Evolutionary conservation across 2,329 filamentous ascomycete genomes (phyloP).

Genomic region (Sporothrix euskadiensis): DNA sequence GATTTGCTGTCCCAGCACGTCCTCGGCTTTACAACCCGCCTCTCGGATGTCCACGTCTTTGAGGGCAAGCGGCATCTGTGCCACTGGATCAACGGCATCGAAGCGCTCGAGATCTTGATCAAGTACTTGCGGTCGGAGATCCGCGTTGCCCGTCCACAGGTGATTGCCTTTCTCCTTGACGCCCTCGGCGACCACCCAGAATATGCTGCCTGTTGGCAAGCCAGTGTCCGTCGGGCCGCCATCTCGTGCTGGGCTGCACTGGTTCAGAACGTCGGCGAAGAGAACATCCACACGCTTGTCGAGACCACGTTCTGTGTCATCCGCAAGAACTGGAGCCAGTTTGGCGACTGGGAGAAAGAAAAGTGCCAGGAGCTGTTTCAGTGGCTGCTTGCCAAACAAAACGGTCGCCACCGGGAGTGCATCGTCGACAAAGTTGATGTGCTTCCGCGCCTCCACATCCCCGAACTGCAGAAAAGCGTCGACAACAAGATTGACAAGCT

Average conservation of each 20-base stretch:
- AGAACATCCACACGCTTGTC: conserved; percentile 69
- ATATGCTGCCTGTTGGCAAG: conserved; percentile 30
- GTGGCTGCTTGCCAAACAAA: conserved; percentile 52
- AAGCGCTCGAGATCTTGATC: conserved; percentile 86
- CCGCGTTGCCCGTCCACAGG: conserved; percentile 80
- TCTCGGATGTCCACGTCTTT: conserved; percentile 62
- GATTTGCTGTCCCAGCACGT: conserved; percentile 81
- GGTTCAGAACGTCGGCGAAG: conserved; percentile 70
- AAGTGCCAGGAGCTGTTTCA: conserved; percentile 64
- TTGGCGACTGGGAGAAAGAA: conserved; percentile 62
- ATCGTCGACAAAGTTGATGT: conserved; percentile 69
- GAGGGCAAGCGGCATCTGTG: conserved; percentile 31
- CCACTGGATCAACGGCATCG: conserved; percentile 49
- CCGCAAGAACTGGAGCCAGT: conserved; percentile 71
- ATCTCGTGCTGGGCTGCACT: conserved; percentile 84
- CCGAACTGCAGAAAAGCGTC: conserved; percentile 63
- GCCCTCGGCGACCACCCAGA: conserved; percentile 68
- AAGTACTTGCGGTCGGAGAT: conserved; percentile 71
- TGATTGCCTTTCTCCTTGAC: conserved; percentile 87
- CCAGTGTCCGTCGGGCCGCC: conserved; percentile 67
- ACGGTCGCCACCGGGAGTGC: conserved; percentile 54
- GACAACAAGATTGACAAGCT: conserved; percentile 65
- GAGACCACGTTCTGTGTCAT: conserved; percentile 90
- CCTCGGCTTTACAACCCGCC: conserved; percentile 79
- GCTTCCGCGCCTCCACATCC: conserved; percentile 76